Percentiles rank a stretch among this genome's conserved stretches.
These are phyloP conservation scores for Gracilaria vermiculophylla DNA, from an alignment of 23 red algal species.

Conservation along the genomic window DNA sequence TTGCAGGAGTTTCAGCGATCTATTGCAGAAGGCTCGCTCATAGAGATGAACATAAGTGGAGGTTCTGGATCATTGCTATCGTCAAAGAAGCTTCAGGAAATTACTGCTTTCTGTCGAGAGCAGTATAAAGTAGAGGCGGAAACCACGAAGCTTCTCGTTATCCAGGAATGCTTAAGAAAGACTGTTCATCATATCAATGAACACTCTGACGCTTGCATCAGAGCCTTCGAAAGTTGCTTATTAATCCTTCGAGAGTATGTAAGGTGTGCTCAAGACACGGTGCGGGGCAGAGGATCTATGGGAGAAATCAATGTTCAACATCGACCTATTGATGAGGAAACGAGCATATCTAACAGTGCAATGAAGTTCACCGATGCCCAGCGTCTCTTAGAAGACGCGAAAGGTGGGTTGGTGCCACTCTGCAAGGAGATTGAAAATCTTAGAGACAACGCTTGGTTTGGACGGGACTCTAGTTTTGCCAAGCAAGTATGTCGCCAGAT, in stretches of 20 bases:
- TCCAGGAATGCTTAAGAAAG: conserved; percentile 48
- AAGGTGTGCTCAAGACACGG: conserved; percentile 26
- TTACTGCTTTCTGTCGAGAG: conserved; percentile 49
- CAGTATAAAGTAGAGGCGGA: conserved; percentile 43
- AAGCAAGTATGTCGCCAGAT: conserved; percentile 60
- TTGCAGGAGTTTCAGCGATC: conserved; percentile 21
- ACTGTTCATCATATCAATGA: neutral
- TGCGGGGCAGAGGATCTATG: neutral
- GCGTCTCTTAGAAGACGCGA: conserved; percentile 31
- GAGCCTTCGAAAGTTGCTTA: conserved; percentile 41
- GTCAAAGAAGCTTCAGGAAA: conserved; percentile 22
- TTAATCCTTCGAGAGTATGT: conserved; percentile 58
- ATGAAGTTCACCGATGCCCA: conserved; percentile 25
- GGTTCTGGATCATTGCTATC: conserved; percentile 23
- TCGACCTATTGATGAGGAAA: neutral
- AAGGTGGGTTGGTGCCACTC: conserved; percentile 23
- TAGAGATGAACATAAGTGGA: conserved; percentile 26
- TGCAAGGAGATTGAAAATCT: conserved; percentile 53
- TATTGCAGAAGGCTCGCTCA: conserved; percentile 25
- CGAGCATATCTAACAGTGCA: neutral
- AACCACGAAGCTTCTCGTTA: neutral
- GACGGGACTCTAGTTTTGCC: conserved; percentile 16
- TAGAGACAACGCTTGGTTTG: conserved; percentile 25
- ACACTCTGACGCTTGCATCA: conserved; percentile 41
- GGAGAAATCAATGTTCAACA: neutral